phyloP scores from a whole-genome alignment of 163 green algal species.

The Chloroidium sp. region DNA sequence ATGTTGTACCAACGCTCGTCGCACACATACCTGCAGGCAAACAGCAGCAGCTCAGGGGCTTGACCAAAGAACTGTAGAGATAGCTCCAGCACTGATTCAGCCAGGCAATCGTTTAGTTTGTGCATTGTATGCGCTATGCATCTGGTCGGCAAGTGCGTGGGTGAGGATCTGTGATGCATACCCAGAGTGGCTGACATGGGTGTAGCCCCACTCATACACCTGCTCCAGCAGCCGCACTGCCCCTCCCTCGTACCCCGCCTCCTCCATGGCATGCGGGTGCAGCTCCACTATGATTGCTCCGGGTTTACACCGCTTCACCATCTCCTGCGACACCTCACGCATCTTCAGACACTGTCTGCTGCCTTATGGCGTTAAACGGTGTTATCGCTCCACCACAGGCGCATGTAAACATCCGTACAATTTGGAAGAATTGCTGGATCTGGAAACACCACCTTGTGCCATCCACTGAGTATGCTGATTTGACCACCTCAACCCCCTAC shows the following conservation, averaged over 20 bases:
- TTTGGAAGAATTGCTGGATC: too few species aligned
- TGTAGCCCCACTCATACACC: slow-evolving; percentile 64
- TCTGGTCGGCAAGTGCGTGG: background rate
- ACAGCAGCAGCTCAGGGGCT: background rate
- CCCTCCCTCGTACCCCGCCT: slow-evolving; percentile 15
- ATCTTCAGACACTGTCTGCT: background rate
- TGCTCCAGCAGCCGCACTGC: slow-evolving; percentile 23
- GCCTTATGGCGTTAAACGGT: too few species aligned
- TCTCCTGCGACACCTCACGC: slow-evolving; percentile 7
- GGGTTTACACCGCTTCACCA: slow-evolving; percentile 23
- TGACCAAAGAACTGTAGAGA: background rate
- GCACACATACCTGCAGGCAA: slow-evolving; percentile 47
- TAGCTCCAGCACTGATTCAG: background rate
- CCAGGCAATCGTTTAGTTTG: background rate
- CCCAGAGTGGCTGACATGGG: slow-evolving; percentile 64
- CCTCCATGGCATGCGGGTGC: slow-evolving; percentile 35
- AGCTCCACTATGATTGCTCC: slow-evolving; percentile 69
- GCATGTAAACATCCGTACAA: too few species aligned
- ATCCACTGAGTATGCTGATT: too few species aligned
- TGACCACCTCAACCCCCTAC: too few species aligned
- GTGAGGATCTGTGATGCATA: background rate
- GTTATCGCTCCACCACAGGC: too few species aligned
- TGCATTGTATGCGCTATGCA: background rate
- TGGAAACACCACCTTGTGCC: too few species aligned
- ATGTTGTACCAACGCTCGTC: slow-evolving; percentile 67